Evolutionary conservation across 164 flowering plant genomes (phyloP).

Genomic region (Macadamia integrifolia): DNA sequence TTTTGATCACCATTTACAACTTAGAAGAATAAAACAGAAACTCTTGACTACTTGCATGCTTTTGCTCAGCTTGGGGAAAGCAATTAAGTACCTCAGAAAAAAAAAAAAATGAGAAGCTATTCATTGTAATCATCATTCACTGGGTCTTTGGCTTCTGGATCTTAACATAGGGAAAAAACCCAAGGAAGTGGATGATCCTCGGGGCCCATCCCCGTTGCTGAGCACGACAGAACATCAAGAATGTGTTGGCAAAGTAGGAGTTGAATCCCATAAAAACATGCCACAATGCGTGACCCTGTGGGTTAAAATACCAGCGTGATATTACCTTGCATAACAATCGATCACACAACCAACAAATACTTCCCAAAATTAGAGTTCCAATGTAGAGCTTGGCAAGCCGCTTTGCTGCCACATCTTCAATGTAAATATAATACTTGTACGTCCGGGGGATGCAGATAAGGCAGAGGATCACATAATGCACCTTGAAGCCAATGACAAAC

Average conservation of each 20-base stretch:
- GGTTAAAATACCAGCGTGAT: neutral
- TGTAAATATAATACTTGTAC: neutral
- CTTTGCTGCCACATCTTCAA: neutral
- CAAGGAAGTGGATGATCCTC: neutral
- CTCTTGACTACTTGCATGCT: neutral
- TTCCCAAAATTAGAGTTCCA: neutral
- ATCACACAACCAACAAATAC: neutral
- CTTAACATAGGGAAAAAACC: neutral
- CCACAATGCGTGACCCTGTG: neutral
- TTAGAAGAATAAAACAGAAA: neutral
- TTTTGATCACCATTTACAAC: neutral
- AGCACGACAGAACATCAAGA: constrained; percentile 1
- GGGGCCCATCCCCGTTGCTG: constrained; percentile 1
- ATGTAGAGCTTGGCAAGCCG: neutral
- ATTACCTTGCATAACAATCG: neutral
- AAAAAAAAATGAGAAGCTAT: neutral
- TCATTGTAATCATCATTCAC: neutral
- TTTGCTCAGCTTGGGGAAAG: neutral
- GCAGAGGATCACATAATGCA: neutral
- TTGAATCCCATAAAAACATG: neutral
- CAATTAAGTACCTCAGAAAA: neutral
- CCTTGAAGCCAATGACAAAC: neutral
- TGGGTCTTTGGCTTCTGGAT: neutral
- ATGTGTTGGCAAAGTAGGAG: neutral
- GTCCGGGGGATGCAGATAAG: neutral